Conservation (phyloP, 139 green algal species). For the Zygnema cylindricum region DNA sequence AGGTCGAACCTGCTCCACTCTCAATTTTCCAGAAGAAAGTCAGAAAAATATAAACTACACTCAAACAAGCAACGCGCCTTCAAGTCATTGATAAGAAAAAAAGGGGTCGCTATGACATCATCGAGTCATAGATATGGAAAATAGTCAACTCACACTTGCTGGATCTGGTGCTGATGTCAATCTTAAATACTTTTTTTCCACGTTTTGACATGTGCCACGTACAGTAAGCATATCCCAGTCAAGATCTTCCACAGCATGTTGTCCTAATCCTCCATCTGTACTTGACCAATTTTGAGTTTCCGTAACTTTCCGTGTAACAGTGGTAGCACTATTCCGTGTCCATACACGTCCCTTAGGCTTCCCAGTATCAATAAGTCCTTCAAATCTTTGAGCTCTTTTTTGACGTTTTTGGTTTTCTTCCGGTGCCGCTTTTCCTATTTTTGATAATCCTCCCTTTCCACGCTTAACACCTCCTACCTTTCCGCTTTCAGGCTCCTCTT, state of each 20-base stretch:
- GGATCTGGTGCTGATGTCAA: conserved; percentile 67
- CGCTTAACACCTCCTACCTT: background rate
- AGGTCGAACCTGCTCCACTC: conserved; percentile 44
- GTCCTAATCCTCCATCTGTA: conserved; percentile 1
- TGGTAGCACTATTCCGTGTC: too few species aligned
- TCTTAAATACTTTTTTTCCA: conserved; percentile 72
- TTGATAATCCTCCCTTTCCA: background rate
- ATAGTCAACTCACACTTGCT: conserved; percentile 48
- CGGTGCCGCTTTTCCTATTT: background rate
- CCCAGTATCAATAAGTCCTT: too few species aligned
- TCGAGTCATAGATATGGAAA: background rate
- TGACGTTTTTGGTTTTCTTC: background rate
- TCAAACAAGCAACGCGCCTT: background rate
- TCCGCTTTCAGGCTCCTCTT: background rate
- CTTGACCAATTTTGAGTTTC: too few species aligned
- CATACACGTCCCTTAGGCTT: too few species aligned
- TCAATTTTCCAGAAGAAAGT: background rate
- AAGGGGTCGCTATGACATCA: background rate
- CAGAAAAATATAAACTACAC: background rate
- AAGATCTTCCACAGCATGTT: conserved; percentile 52
- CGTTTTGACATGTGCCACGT: conserved; percentile 50
- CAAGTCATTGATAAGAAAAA: background rate
- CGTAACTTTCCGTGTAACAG: too few species aligned
- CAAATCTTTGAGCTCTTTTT: background rate
- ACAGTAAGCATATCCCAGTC: conserved; percentile 50